phyloP scores from a whole-genome alignment of 768 basidiomycete genomes.

The Thelephora ganbajun region DNA sequence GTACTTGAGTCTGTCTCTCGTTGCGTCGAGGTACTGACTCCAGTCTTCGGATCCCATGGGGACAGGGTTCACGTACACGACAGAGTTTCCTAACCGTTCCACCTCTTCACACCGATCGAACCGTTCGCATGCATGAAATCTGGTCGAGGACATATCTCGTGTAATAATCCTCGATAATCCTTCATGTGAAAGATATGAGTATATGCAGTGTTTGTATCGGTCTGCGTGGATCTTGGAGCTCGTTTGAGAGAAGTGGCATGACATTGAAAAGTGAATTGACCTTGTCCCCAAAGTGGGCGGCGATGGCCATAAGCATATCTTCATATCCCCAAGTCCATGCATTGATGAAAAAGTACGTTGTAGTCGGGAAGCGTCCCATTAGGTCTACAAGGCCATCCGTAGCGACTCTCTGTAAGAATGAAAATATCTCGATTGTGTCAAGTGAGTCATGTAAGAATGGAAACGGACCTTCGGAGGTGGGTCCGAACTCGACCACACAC shows the following conservation, averaged over 20 bases:
- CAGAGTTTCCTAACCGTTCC: conserved; percentile 30
- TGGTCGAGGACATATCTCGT: conserved; percentile 41
- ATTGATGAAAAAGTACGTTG: conserved; percentile 78
- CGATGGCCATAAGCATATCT: conserved; percentile 68
- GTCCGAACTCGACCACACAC: conserved; percentile 8
- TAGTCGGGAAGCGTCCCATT: conserved; percentile 49
- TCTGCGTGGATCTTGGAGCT: conserved; percentile 70
- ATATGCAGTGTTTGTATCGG: conserved; percentile 71
- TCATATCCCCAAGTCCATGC: conserved; percentile 97
- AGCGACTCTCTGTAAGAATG: conserved; percentile 41
- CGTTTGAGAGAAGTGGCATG: background rate
- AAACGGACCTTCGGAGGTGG: conserved; percentile 7
- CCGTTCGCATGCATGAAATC: conserved; percentile 92
- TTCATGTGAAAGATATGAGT: conserved; percentile 34
- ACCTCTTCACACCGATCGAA: conserved; percentile 60
- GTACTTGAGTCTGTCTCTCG: conserved; percentile 25
- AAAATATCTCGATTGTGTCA: background rate
- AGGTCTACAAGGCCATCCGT: conserved; percentile 53
- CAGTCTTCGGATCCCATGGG: conserved; percentile 47
- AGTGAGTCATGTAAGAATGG: background rate
- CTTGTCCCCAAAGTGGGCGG: conserved; percentile 47
- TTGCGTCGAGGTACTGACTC: conserved; percentile 34
- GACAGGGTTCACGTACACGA: conserved; percentile 80
- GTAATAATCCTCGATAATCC: conserved; percentile 48
- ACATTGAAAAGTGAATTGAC: conserved; percentile 20